Base-by-base conservation (phyloP, 306 rosid genomes). In the Citrullus colocynthis region DNA sequence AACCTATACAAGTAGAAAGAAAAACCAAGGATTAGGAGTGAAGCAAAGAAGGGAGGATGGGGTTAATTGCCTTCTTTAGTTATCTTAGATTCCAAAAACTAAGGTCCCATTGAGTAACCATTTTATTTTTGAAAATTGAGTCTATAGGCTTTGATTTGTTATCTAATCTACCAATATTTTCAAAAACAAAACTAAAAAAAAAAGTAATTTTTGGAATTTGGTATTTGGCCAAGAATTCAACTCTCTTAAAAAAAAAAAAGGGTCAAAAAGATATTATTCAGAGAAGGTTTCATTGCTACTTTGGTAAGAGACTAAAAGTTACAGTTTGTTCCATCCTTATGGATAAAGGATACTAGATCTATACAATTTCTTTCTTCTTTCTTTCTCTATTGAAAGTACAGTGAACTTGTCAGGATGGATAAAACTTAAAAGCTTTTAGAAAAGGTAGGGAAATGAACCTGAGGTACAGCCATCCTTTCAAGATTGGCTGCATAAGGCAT, bases 401-500 rank as follows among this genome's bases (percentile, higher is more conserved):
- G 57, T 44, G 3, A 49, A 72, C n/a, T 6, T 48, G 15, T 42
- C 21, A 16, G 77, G 41, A 48, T 70, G 41, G 41, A 45, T 11
- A 21, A 24, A 24, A 24, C 28, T 24, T 24, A 24, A 13, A 42
- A n/a, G 34, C 32, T 61, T 20, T 69, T 42, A 44, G 75, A 44
- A 70, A 48, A 32, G 45, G 45, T 32, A 18, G 0, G 45, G 79
- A 75, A 72, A 76, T 69, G 48, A 75, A 91, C 99, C 97, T 96
- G 99, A 59, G 99, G 99, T 48, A 96, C 90, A 83, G 99, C 99
- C 90, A 96, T 12, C 72, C 99, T 88, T 88, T 96, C 99, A 72
- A 96, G 87, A 86, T 96, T 96, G 78, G 98, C 90, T 16, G 99
- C 99, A 77, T 96, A 96, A 48, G 99, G 99, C 98, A 92, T 96